Percentiles rank a stretch among this genome's conserved stretches.
Conservation (phyloP, 805 yeast species). For the Metschnikowia borealis region DNA sequence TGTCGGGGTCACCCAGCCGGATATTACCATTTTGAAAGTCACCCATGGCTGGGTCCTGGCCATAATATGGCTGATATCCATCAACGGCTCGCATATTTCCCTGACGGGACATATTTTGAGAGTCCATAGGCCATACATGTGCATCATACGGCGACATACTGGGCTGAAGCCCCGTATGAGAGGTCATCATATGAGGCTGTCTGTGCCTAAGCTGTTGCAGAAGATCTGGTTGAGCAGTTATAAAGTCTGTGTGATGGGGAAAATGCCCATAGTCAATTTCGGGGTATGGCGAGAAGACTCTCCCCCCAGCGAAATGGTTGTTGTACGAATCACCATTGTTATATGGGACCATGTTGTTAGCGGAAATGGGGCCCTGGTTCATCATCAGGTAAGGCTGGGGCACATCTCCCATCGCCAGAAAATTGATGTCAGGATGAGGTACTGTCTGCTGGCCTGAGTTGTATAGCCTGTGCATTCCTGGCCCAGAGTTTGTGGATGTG, state of each 20-base stretch:
- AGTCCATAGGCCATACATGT: neutral
- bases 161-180: slow-evolving; percentile 4
- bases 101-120: neutral
- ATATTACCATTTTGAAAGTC: neutral
- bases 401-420: neutral
- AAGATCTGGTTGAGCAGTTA: slow-evolving; percentile 30
- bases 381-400: neutral
- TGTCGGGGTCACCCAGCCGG: neutral
- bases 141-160: neutral
- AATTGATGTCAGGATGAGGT: neutral
- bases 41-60: neutral
- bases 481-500: neutral
- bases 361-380: neutral
- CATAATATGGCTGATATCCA: neutral
- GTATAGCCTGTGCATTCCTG: neutral
- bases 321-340: neutral
- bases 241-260: slow-evolving; percentile 27
- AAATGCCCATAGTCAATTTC: slow-evolving; percentile 17
- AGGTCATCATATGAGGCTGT: slow-evolving; percentile 17
- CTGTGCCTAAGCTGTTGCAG: slow-evolving; percentile 34
- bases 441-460: neutral
- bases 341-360: neutral
- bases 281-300: slow-evolving; percentile 1
- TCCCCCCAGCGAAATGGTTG: neutral
- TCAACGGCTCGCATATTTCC: neutral